Conservation (phyloP, 768 basidiomycete genomes). For the Hortiboletus campestris region DNA sequence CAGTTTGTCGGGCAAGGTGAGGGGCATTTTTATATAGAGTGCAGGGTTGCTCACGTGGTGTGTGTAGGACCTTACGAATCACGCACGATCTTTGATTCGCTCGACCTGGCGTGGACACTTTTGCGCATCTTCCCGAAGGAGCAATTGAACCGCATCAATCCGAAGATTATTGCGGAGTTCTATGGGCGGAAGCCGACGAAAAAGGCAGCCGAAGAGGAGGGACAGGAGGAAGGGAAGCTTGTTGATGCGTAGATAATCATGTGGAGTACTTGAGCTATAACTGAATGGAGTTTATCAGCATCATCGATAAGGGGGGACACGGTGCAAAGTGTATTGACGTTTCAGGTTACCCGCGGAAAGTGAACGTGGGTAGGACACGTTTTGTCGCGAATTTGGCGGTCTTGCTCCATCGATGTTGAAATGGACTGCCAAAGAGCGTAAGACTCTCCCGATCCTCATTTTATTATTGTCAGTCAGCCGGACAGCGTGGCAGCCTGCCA, state of each 20-base stretch:
- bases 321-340: constrained; percentile 8
- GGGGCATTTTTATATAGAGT: constrained; percentile 7
- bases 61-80: constrained; percentile 85
- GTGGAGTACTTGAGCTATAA: neutral
- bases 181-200: constrained; percentile 81
- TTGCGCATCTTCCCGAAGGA: constrained; percentile 99
- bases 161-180: constrained; percentile 93
- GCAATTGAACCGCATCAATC: constrained; percentile 95
- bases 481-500: constrained; percentile 36
- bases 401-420: constrained; percentile 13
- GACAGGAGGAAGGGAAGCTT: constrained; percentile 40
- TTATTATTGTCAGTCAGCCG: constrained; percentile 17
- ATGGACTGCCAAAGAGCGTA: constrained; percentile 25
- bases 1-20: constrained; percentile 96
- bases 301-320: constrained; percentile 21
- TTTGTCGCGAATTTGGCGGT: constrained; percentile 11
- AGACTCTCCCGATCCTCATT: constrained; percentile 19
- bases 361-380: constrained; percentile 23
- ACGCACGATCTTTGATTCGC: constrained; percentile 93
- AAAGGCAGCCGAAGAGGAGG: constrained; percentile 53
- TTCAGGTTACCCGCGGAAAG: constrained; percentile 9
- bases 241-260: constrained; percentile 54
- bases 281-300: too few species aligned
- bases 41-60: constrained; percentile 6
- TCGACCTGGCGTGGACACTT: constrained; percentile 95